Base-by-base conservation (phyloP, 345 rosid genomes). In the Bruguiera sexangula region DNA sequence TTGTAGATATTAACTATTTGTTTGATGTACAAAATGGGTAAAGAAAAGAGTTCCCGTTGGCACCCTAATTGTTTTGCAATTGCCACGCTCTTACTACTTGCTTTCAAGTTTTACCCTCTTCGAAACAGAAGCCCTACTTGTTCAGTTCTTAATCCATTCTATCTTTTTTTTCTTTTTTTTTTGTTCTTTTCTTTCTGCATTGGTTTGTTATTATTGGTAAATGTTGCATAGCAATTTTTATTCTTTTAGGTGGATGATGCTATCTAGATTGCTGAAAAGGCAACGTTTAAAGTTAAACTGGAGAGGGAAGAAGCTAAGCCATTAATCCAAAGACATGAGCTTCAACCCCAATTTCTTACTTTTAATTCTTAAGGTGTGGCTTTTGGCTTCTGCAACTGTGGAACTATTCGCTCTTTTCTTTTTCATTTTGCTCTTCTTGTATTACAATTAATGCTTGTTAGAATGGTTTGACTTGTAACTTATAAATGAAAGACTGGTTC, bases 371-470 rank as follows among this genome's bases (percentile, higher is more conserved):
- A 27, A 27, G 65, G 90, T 96, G 11, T 94, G 98, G 98, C 79
- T 88, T 65, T 94, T 97, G 98, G 97, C 96, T 82, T 78, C 83
- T 78, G 87, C 89, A 61, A 87, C 98, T 54, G 98, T 94, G 70
- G 79, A 90, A 46, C 0, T 53, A 43, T 75, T 70, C 69, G 3
- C 57, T 37, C 36, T 56, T 56, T 57, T 13, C 15, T 73, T 59
- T 30, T 60, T 30, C 18, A 19, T 53, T 53, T 3, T 53, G 5
- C 22, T 53, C 26, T 20, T 53, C 10, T 53, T 26, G 7, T 53
- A 10, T 5, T 20, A n/a, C 36, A 62, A 32, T 8, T 57, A 62
- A 27, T 55, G 20, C 19, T 36, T 72, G 20, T 10, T 52, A 32
- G 24, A 68, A 39, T 66, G 16, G n/a, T 31, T 37, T 27, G 18